A percentile compares a stretch with the other conserved stretches of the same genome.
These are phyloP conservation scores for Fusarium chlamydosporum DNA, from an alignment of 2,329 filamentous ascomycete species.

Conservation along the genomic window DNA sequence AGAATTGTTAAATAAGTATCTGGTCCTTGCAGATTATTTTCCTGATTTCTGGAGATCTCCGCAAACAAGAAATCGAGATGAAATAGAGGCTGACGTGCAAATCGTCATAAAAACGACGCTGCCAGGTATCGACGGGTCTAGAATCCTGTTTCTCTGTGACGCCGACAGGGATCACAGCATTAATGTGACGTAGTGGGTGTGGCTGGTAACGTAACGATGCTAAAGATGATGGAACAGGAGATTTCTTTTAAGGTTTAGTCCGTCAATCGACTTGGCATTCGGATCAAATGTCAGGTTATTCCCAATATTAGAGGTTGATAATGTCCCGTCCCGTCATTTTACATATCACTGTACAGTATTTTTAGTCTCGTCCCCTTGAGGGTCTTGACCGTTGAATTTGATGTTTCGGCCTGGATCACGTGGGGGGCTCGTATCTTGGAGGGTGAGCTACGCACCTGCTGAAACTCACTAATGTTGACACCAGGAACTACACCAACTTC, in stretches of 20 bases:
- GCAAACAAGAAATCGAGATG: constrained; percentile 32
- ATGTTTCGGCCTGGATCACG: background rate
- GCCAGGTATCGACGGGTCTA: constrained; percentile 25
- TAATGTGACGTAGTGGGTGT: constrained; percentile 26
- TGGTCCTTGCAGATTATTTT: constrained; percentile 4
- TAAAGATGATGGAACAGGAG: constrained; percentile 3
- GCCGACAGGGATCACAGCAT: constrained; percentile 6
- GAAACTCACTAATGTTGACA: constrained; percentile 11
- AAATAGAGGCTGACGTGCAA: constrained; percentile 35
- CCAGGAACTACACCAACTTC: background rate
- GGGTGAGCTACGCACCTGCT: background rate
- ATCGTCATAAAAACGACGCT: constrained; percentile 39
- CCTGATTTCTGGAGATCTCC: constrained; percentile 22
- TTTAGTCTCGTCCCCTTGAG: background rate
- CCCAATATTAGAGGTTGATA: constrained; percentile 1
- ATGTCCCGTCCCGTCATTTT: constrained; percentile 1
- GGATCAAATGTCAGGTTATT: background rate
- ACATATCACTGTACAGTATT: background rate
- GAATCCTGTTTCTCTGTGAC: constrained; percentile 25
- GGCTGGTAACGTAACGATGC: constrained; percentile 14
- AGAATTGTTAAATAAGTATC: constrained; percentile 21
- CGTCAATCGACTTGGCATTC: constrained; percentile 2
- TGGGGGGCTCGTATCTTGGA: background rate
- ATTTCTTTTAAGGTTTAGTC: background rate
- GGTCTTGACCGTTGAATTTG: background rate